A percentile compares a stretch with the other conserved stretches of the same genome.
phyloP scores from a whole-genome alignment of 176 grass and related monocot genomes.

The Bonia amplexicaulis region DNA sequence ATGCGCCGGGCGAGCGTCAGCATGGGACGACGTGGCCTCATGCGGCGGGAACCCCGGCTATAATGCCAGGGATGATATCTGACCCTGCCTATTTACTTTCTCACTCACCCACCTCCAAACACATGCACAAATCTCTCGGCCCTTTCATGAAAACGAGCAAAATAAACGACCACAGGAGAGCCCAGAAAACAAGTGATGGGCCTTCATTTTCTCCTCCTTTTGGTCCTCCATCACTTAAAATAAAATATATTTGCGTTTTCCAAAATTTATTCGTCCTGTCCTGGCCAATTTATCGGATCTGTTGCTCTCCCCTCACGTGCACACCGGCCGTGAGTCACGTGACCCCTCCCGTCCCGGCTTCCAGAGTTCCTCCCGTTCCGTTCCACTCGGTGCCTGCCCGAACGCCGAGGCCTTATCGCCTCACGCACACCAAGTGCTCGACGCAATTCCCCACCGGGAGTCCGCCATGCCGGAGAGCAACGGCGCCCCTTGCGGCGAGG shows the following conservation, averaged over 20 bases:
- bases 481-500: conserved; percentile 10
- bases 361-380: not conserved
- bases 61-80: too few relatives aligned
- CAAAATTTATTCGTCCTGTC: conserved; percentile 29
- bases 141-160: not conserved
- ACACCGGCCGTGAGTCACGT: conserved; percentile 6
- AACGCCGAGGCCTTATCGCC: conserved; percentile 20
- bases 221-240: not conserved
- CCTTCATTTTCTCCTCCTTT: conserved; percentile 27
- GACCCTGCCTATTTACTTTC: too few relatives aligned
- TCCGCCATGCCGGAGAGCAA: conserved; percentile 36
- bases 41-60: too few relatives aligned
- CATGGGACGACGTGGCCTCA: too few relatives aligned
- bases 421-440: conserved; percentile 2
- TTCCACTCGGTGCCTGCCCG: conserved; percentile 25
- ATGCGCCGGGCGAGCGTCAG: too few relatives aligned
- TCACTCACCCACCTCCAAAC: too few relatives aligned
- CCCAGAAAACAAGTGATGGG: not conserved
- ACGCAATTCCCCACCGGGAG: conserved; percentile 25
- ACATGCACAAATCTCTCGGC: not conserved
- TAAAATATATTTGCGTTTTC: conserved; percentile 9
- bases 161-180: not conserved
- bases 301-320: not conserved
- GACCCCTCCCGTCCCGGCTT: not conserved
- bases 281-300: conserved; percentile 41